Evolutionary conservation across 352 stramenopile genomes (phyloP).

Genomic region (Phytopythium boreale): DNA sequence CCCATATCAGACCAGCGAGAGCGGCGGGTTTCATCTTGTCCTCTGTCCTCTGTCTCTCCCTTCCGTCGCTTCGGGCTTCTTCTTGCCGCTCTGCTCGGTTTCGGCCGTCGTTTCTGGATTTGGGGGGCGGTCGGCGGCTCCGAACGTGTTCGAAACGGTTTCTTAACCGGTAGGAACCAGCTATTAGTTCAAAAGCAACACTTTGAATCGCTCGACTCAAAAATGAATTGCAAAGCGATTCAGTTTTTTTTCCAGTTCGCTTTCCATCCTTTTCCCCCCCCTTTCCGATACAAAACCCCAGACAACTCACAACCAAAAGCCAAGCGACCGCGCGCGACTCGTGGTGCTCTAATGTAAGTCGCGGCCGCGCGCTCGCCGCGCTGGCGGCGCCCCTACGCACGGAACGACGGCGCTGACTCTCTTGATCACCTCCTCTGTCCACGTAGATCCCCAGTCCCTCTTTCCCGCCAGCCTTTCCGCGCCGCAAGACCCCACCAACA

Average conservation of each 20-base stretch:
- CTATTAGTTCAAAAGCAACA: too few species aligned
- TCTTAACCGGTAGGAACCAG: too few species aligned
- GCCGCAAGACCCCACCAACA: slow-evolving; percentile 7
- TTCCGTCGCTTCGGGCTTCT: not conserved
- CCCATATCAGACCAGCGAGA: slow-evolving; percentile 14
- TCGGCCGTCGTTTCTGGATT: not conserved
- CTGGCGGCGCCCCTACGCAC: not conserved
- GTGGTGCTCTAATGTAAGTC: slow-evolving; percentile 2
- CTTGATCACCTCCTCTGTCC: not conserved
- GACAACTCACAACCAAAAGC: not conserved
- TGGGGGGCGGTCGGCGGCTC: not conserved
- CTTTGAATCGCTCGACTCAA: not conserved
- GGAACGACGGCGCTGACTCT: not conserved
- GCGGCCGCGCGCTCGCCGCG: not conserved
- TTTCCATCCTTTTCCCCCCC: too few species aligned
- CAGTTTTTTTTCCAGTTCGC: too few species aligned
- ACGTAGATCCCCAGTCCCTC: not conserved
- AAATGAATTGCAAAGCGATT: too few species aligned
- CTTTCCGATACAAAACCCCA: not conserved
- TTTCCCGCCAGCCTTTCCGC: not conserved
- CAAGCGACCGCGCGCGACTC: not conserved
- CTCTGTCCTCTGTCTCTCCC: not conserved
- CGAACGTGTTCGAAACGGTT: too few species aligned
- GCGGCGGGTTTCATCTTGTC: slow-evolving; percentile 26
- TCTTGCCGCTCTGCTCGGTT: not conserved